These are phyloP conservation scores for Hortiboletus campestris DNA, from an alignment of 768 basidiomycete species.

Conservation along the genomic window DNA sequence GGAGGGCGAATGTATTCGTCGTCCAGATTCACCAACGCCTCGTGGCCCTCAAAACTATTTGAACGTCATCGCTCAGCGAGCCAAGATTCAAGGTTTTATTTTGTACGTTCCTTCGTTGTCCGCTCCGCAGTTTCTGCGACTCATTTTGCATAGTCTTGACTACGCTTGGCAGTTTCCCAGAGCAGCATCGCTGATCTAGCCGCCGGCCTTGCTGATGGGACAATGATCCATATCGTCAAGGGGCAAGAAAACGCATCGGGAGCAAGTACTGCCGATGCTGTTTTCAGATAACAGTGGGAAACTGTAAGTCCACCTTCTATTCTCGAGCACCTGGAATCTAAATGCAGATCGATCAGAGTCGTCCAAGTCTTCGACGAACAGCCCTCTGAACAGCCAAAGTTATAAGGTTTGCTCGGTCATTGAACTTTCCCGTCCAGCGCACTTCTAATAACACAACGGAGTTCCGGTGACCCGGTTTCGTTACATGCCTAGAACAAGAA, in stretches of 20 bases:
- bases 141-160: constrained; percentile 56
- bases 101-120: constrained; percentile 45
- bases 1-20: not conserved
- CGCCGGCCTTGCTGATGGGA: constrained; percentile 58
- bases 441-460: not conserved
- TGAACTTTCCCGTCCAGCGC: not conserved
- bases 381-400: not conserved
- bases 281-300: constrained; percentile 79
- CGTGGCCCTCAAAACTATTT: constrained; percentile 66
- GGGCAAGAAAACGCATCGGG: constrained; percentile 72
- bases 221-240: constrained; percentile 77
- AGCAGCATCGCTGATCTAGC: constrained; percentile 59
- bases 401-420: constrained; percentile 4
- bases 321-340: not conserved
- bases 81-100: constrained; percentile 81
- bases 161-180: constrained; percentile 59
- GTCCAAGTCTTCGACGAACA: constrained; percentile 55
- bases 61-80: constrained; percentile 72
- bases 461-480: not conserved
- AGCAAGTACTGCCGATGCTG: constrained; percentile 65
- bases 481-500: constrained; percentile 9
- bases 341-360: constrained; percentile 39
- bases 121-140: not conserved
- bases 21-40: constrained; percentile 54
- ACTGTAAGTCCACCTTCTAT: constrained; percentile 38